Base-by-base conservation (phyloP, 768 basidiomycete genomes). In the Cystofilobasidium bisporidii region DNA sequence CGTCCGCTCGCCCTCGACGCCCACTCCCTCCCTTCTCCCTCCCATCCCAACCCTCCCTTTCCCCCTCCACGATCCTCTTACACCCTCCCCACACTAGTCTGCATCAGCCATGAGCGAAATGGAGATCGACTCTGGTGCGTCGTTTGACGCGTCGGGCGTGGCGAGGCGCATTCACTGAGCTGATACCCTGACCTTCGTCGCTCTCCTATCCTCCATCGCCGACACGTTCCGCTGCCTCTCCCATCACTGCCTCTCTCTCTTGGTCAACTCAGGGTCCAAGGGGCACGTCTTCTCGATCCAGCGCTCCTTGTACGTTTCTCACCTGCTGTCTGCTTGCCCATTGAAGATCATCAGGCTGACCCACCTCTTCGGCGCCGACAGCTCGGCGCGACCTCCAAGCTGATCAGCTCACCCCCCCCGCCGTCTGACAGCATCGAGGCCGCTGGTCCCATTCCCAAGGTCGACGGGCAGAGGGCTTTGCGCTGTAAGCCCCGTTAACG, bases 111-210 rank as follows among this genome's bases (percentile, higher is more conserved):
- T 56, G 53, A 56, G 53, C 30, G 53, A 56, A 18, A 56, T 56
- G 53, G 53, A 56, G 53, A 17, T 56, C 11, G 53, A 56, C 28
- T 32, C 53, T 6, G 53, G 53, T 56, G n/a, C 28, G 53, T 56
- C n/a, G 24, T 28, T 12, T 10, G 50, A n/a, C 24, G n/a, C 28
- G 9, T 3, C 5, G 4, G 22, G 28, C n/a, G n/a, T 53, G 8
- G 18, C 10, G 4, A 3, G 50, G 20, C 11, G 28, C 11, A 24
- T 12, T 53, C 24, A 4, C 3, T 6, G 24, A 3, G 28, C 50
- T 53, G 50, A 53, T 24, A 6, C 10, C 20, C 43, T 43, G n/a
- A n/a, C 17, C 17, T 6, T 53, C 6, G 22, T 10, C 24, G 8
- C 50, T 53, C 50, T 30, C 50, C 28, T 4, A 30, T 17, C 50